Evolutionary conservation across 768 basidiomycete genomes (phyloP), one percentile per base, ranked within the genome.

Genomic region (Panus rudis): DNA sequence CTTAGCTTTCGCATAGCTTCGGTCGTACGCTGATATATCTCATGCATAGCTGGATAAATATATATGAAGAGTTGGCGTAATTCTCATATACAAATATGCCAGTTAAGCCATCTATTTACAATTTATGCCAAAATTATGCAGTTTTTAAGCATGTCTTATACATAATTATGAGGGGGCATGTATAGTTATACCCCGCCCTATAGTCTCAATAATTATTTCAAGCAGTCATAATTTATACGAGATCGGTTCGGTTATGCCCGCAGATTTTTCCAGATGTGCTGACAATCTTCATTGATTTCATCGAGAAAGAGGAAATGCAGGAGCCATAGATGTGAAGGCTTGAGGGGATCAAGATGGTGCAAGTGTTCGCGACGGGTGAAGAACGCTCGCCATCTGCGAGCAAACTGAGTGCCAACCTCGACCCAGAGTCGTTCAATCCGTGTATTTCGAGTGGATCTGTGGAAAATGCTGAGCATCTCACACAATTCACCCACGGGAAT

Each of bases 391-490:
- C 73, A 75, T 11, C 20, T 31, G 3, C 58, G 52, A 1, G 52
- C 63, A 60, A 75, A 74, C 8, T 67, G 60, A 0, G 43, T 30
- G 0, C 69, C 67, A 28, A 69, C 57, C 35, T 74, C 70, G 11
- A 70, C 61, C 71, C 71, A 73, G 0, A 74, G 52, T 0, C 59
- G 40, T 47, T 76, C 72, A 45, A 74, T 73, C 0, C 61, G 52
- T 0, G 65, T 66, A 42, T 75, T 77, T 4, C 52, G 49, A 0
- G 67, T 69, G 0, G 67, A 74, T 6, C 59, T 60, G 27, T 13
- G 25, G 25, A 21, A 4, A 37, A 41, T 8, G 13, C 10, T 21
- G 11, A 14, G 20, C 10, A 37, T 13, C 35, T 12, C 32, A 3
- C 17, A 4, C 31, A 26, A 30, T 24, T 22, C 41, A 4, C 4